Evolutionary conservation across 106 monocot genomes (phyloP).

Genomic region (Vanilla planifolia): DNA sequence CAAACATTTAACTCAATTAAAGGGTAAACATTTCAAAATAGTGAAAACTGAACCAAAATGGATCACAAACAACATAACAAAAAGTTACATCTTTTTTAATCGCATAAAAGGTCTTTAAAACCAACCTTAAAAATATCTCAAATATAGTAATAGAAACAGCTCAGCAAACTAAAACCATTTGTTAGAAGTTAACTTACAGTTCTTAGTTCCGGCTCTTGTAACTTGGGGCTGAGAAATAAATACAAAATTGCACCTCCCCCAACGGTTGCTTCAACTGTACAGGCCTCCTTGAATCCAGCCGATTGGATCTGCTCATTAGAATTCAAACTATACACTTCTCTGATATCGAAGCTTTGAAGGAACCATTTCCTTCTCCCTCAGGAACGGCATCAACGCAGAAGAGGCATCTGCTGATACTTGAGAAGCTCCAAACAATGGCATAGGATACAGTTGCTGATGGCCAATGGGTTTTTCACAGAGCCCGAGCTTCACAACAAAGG

Average conservation of each 20-base stretch:
- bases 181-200: too few species aligned
- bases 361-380: conserved; percentile 20
- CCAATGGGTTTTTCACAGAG: conserved; percentile 24
- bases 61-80: too few species aligned
- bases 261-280: not conserved
- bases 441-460: conserved; percentile 26
- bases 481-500: conserved; percentile 74
- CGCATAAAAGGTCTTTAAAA: too few species aligned
- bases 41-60: too few species aligned
- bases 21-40: too few species aligned
- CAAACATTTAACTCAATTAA: too few species aligned
- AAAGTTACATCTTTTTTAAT: too few species aligned
- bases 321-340: conserved; percentile 29
- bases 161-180: too few species aligned
- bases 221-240: not conserved
- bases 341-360: conserved; percentile 30
- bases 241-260: not conserved
- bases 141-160: too few species aligned
- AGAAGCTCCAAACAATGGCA: conserved; percentile 14
- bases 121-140: too few species aligned
- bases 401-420: conserved; percentile 17
- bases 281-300: not conserved
- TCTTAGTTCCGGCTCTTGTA: not conserved
- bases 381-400: not conserved
- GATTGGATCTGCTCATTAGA: not conserved